Conservation (phyloP, 202 grass and related monocot species). For the Digitaria exilis region DNA sequence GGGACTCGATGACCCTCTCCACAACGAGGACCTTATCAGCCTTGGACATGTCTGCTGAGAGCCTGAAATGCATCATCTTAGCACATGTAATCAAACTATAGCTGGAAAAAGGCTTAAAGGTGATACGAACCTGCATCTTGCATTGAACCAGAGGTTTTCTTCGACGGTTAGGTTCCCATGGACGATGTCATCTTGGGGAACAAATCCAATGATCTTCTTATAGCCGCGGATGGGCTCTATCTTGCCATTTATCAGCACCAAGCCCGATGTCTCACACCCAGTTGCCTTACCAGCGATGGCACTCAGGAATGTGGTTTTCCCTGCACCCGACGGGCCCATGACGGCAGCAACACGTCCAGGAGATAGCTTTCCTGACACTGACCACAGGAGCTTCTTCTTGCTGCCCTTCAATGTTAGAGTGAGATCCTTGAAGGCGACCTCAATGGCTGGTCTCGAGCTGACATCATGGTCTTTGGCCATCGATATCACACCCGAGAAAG, state of each 20-base stretch:
- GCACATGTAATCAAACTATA: background rate
- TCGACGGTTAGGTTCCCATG: slow-evolving; percentile 95
- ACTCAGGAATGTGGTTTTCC: slow-evolving; percentile 92
- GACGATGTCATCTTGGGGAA: slow-evolving; percentile 97
- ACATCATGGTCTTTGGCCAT: slow-evolving; percentile 75
- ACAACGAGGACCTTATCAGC: slow-evolving; percentile 94
- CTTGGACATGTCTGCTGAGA: slow-evolving; percentile 83
- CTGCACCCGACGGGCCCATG: slow-evolving; percentile 92
- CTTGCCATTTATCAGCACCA: slow-evolving; percentile 90
- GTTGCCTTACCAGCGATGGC: slow-evolving; percentile 91
- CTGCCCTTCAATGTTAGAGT: slow-evolving; percentile 85
- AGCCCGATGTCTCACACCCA: slow-evolving; percentile 75
- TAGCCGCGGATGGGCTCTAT: slow-evolving; percentile 83
- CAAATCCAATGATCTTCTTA: slow-evolving; percentile 95
- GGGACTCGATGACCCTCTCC: slow-evolving; percentile 88
- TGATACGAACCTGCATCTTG: slow-evolving; percentile 79
- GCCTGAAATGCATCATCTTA: slow-evolving; percentile 49
- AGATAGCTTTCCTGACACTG: slow-evolving; percentile 78
- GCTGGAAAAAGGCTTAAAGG: background rate
- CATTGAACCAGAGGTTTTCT: slow-evolving; percentile 98
- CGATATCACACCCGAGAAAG: slow-evolving; percentile 85
- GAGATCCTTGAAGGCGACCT: slow-evolving; percentile 87
- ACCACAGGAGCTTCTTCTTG: slow-evolving; percentile 80
- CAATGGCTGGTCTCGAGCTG: slow-evolving; percentile 55
- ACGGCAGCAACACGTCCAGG: slow-evolving; percentile 84